Evolutionary conservation across 2,329 filamentous ascomycete genomes (phyloP), one percentile per base, ranked within the genome.

Genomic region (Lanzia echinophila): DNA sequence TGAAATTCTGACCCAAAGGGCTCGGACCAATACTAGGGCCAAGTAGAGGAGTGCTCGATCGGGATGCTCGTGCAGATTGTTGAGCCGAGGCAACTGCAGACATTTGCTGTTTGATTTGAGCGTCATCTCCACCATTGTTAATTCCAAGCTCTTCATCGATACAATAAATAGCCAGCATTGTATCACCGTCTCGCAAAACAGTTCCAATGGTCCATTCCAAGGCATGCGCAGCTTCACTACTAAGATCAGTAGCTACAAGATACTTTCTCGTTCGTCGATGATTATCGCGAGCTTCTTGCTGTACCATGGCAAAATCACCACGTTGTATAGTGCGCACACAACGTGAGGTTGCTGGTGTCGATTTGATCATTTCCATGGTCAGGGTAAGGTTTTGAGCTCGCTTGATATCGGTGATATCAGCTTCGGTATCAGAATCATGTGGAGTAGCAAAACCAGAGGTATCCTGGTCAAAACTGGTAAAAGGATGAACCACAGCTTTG

Each of bases 131-230:
- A 33, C 54, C 55, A 33, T 55, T 61, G 8, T 39, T 55, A n/a
- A 83, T 79, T 15, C 79, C 82, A 8, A 78, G 79, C 62, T 97
- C 92, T 68, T 97, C 92, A 61, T 96, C 90, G 22, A 95, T 86
- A 54, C 91, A 95, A 72, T 95, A 96, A 44, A 97, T 89, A 2
- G 90, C 90, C 58, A 96, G 84, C 34, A 99, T 77, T 0, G 92
- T 97, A 68, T 99, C 94, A 7, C 94, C 94, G 63, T 97, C 91
- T 47, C 94, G 82, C 31, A 99, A 76, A 6, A 97, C 90, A 0
- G 92, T 97, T 7, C 94, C 94, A 53, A 99, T 91, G 0, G 92
- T 94, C 94, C 94, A 99, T 69, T 99, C 94, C 32, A 99, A 77
- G 1, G 94, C 94, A 69, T 97, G 95, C 6, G 89, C 88, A 4